Evolutionary conservation across 495 filamentous ascomycete species (phyloP).

Genomic region (Rhypophila decipiens): DNA sequence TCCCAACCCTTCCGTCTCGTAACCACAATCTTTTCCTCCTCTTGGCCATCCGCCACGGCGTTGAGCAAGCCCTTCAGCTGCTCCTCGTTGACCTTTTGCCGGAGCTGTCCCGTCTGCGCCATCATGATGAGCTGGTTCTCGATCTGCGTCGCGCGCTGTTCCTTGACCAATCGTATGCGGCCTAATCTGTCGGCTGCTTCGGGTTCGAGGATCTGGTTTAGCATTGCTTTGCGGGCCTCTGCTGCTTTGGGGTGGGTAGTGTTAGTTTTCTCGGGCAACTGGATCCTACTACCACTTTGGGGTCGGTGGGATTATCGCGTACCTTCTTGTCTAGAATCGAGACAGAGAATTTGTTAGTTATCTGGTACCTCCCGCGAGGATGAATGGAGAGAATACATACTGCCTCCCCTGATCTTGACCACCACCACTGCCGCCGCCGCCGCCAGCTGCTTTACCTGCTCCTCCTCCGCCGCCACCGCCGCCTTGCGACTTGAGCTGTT

Average conservation of each 20-base stretch:
- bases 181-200: constrained; percentile 89
- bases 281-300: no score
- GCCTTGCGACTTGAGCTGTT: constrained; percentile 76
- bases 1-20: constrained; percentile 74
- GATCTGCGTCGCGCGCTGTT: constrained; percentile 78
- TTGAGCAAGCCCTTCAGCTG: constrained; percentile 87
- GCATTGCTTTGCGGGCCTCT: constrained; percentile 67
- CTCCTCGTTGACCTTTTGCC: constrained; percentile 81
- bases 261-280: no score
- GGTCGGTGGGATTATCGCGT: no score
- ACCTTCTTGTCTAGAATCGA: no score
- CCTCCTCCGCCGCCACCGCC: constrained; percentile 24
- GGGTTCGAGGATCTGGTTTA: constrained; percentile 88
- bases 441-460: constrained; percentile 38
- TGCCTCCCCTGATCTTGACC: constrained; percentile 52
- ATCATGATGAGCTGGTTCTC: constrained; percentile 92
- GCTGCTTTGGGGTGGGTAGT: constrained; percentile 24
- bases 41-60: constrained; percentile 66
- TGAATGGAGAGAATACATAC: constrained; percentile 31
- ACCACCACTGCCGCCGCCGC: constrained; percentile 41
- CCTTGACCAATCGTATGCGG: constrained; percentile 93
- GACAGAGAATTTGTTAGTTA: not conserved
- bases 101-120: constrained; percentile 78
- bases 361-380: no score
- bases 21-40: constrained; percentile 77